These are phyloP conservation scores for Brettanomyces bruxellensis DNA, from an alignment of 805 yeast genomes.

Conservation along the genomic window DNA sequence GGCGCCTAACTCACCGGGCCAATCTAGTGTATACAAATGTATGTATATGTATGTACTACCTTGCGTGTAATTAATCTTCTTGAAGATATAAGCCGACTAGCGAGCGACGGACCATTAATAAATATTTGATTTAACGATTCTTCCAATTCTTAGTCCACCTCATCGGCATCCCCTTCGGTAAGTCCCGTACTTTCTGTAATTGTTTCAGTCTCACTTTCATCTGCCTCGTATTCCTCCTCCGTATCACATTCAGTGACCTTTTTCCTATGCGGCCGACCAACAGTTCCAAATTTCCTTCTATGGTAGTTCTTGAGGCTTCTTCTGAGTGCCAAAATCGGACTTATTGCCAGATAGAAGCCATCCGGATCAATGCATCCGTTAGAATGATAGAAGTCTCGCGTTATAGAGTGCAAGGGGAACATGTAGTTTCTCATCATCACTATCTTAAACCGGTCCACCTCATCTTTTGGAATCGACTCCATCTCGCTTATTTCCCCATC, in stretches of 20 bases:
- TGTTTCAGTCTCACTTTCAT: background rate
- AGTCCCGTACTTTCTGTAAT: background rate
- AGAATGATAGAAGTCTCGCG: constrained; percentile 17
- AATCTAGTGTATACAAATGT: no score
- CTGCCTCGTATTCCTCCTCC: background rate
- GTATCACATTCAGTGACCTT: background rate
- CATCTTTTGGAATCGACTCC: constrained; percentile 13
- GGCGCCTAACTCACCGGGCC: no score
- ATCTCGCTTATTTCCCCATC: constrained; percentile 1
- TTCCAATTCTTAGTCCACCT: background rate
- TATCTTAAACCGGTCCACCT: constrained; percentile 20
- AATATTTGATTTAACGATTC: no score
- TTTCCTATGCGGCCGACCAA: background rate
- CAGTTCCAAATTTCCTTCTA: background rate
- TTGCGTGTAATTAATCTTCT: no score
- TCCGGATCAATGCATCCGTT: constrained; percentile 6
- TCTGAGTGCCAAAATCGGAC: constrained; percentile 9
- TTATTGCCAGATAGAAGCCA: constrained; percentile 8
- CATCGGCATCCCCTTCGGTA: background rate
- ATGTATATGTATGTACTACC: no score
- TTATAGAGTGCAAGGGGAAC: constrained; percentile 21
- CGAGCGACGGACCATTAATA: no score
- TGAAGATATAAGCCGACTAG: no score
- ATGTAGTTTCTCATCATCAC: constrained; percentile 10
- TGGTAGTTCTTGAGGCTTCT: background rate